Percentiles rank a stretch among this genome's conserved stretches.
Conservation (phyloP, 2,329 filamentous ascomycete genomes). For the Cadophora sp. region DNA sequence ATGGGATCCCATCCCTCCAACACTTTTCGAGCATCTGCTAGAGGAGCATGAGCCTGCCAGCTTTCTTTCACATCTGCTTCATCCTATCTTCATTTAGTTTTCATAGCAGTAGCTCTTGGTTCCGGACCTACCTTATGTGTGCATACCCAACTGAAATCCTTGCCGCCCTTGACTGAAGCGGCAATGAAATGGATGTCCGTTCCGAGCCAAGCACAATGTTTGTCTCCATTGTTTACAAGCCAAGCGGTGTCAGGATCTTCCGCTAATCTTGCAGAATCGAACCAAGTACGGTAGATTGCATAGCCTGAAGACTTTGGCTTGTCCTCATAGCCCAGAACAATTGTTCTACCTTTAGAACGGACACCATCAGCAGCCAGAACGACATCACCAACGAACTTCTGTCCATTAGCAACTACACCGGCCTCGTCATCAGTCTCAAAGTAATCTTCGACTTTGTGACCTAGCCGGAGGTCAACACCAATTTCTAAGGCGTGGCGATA, state of each 20-base stretch:
- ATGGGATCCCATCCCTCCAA: slow-evolving; percentile 36
- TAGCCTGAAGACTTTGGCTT: slow-evolving; percentile 51
- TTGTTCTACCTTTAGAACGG: slow-evolving; percentile 41
- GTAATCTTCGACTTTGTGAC: slow-evolving; percentile 57
- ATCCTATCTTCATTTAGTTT: not conserved
- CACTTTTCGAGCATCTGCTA: slow-evolving; percentile 18
- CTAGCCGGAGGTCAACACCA: slow-evolving; percentile 61
- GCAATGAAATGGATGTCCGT: slow-evolving; percentile 38
- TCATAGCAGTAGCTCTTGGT: slow-evolving; percentile 47
- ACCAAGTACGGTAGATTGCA: slow-evolving; percentile 51
- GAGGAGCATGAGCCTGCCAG: slow-evolving; percentile 19
- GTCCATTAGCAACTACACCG: slow-evolving; percentile 56
- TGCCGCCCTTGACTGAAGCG: slow-evolving; percentile 57
- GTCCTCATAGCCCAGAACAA: slow-evolving; percentile 48
- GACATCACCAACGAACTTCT: slow-evolving; percentile 50
- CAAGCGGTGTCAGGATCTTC: slow-evolving; percentile 44
- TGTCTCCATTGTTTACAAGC: slow-evolving; percentile 51
- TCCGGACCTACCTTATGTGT: slow-evolving; percentile 52
- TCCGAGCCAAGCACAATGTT: slow-evolving; percentile 18
- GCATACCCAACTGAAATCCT: slow-evolving; percentile 61
- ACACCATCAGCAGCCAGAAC: slow-evolving; percentile 51
- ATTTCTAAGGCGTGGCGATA: slow-evolving; percentile 58
- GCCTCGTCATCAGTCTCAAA: slow-evolving; percentile 55
- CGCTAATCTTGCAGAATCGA: slow-evolving; percentile 43
- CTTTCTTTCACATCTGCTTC: slow-evolving; percentile 19